Base-by-base conservation (phyloP, 495 filamentous ascomycete species). In the Talaromyces wortmannii region DNA sequence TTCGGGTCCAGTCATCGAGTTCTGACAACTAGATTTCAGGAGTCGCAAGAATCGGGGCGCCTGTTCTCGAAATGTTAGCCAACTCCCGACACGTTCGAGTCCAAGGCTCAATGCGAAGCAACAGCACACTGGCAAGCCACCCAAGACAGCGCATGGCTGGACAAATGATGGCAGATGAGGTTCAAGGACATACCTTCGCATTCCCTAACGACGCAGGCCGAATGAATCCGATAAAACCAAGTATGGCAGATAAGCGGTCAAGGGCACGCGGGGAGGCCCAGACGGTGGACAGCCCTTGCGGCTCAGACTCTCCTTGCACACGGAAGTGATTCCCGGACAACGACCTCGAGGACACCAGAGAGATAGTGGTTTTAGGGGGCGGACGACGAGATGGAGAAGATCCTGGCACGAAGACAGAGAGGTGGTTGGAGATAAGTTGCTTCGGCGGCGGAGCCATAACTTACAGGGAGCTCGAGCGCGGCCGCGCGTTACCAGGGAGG, bases 401-500 rank as follows among this genome's bases (percentile, higher is more conserved):
- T 52, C 50, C 50, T 52, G 50, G 29, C 50, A 52, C 11, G 50
- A 43, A 44, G 50, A 52, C 50, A 52, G 50, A 42, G 33, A 43
- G 50, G 33, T 40, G 23, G 17, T 40, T 40, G 36, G 13, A 40
- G 36, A 40, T 40, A 5, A 40, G 36, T 40, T 13, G 36, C 1
- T 13, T 23, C 23, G 23, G 23, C 23, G 23, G 23, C 23, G 23
- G 23, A 23, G 23, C 23, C 23, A 23, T 23, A 23, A 23, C 23
- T 23, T 23, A 23, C 23, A 4, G 23, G 36, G 36, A 13, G 36
- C 36, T 40, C 8, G 36, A 10, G 36, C 13, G 36, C 36, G 5
- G 36, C 36, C 13, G 13, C 2, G 36, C 8, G 8, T 40, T 10
- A 40, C 36, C 13, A 40, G 8, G 8, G 8, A 40, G 13, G 13